Evolutionary conservation across 306 rosid species (phyloP), one percentile per base, ranked within the genome.

Genomic region (Fragaria iinumae): DNA sequence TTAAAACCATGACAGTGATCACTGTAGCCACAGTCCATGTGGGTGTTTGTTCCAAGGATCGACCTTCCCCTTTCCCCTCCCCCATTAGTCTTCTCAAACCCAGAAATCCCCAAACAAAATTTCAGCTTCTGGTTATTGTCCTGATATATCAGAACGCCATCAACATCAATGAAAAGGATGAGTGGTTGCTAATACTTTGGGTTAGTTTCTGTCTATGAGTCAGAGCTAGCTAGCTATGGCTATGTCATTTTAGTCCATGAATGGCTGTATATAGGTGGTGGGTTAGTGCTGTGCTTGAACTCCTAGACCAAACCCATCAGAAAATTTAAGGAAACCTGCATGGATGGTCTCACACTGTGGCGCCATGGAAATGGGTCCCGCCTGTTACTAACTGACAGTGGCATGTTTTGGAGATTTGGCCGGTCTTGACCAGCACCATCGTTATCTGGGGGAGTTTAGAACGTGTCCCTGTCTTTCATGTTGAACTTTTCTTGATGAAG

Each of bases 21-120:
- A 95, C 98, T 68, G 91, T 85, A 64, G 98, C 93, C 36, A 95
- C 91, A 23, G 97, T 90, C 93, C 96, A 95, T 43, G 95, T 84
- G 25, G 98, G 97, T 82, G 95, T 90, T 69, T 88, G 90, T 20
- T 78, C 73, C 87, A 92, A 87, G 73, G 97, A 90, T 82, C 95
- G 83, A 71, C 90, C 96, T 50, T 87, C 86, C 21, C 77, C 79
- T 59, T 65, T 80, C 81, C 21, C 84, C 65, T 65, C 81, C 81
- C 21, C 84, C 97, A 93, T 90, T 66, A 36, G 41, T 6, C 72
- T 43, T 12, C 49, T 39, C 82, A 79, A 76, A 79, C 66, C 64
- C n/a, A 59, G 21, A 23, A 75, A 1, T 0, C 64, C 72, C 56
- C 34, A 80, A 77, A 75, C 68, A n/a, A 41, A 43, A 62, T 72